A percentile compares a stretch with the other conserved stretches of the same genome.
Conservation (phyloP, 495 filamentous ascomycete species). For the Penicillium subrubescens region DNA sequence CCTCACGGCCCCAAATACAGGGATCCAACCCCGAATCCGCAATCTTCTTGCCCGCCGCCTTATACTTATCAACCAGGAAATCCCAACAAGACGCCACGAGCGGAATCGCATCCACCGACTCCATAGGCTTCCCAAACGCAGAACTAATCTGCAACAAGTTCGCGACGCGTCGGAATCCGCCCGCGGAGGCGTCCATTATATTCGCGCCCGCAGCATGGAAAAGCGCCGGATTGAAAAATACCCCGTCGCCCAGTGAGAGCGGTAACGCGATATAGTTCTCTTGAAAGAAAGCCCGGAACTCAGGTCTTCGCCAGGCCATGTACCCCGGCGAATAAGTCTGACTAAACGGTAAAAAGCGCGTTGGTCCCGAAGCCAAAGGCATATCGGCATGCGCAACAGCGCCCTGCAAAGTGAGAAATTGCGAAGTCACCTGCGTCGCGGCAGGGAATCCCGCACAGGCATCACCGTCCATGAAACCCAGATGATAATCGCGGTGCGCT, state of each 20-base stretch:
- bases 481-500: constrained; percentile 59
- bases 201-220: constrained; percentile 61
- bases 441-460: constrained; percentile 41
- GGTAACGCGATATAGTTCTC: constrained; percentile 49
- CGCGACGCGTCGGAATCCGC: constrained; percentile 47
- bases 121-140: constrained; percentile 62
- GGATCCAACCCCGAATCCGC: constrained; percentile 33
- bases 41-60: constrained; percentile 31
- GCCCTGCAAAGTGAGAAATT: constrained; percentile 58
- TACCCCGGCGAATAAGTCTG: constrained; percentile 55
- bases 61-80: constrained; percentile 31
- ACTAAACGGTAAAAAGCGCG: constrained; percentile 55
- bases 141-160: constrained; percentile 58
- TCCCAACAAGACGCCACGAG: constrained; percentile 48
- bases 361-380: constrained; percentile 55
- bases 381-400: constrained; percentile 59
- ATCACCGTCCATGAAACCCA: constrained; percentile 52
- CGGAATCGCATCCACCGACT: constrained; percentile 49
- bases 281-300: constrained; percentile 52
- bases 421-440: constrained; percentile 45
- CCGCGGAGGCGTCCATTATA: constrained; percentile 25
- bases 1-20: neutral
- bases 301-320: constrained; percentile 48
- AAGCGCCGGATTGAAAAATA: constrained; percentile 60
- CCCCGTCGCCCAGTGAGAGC: constrained; percentile 49